phyloP scores from a whole-genome alignment of 352 stramenopile species.

The Phytophthora litchii region DNA sequence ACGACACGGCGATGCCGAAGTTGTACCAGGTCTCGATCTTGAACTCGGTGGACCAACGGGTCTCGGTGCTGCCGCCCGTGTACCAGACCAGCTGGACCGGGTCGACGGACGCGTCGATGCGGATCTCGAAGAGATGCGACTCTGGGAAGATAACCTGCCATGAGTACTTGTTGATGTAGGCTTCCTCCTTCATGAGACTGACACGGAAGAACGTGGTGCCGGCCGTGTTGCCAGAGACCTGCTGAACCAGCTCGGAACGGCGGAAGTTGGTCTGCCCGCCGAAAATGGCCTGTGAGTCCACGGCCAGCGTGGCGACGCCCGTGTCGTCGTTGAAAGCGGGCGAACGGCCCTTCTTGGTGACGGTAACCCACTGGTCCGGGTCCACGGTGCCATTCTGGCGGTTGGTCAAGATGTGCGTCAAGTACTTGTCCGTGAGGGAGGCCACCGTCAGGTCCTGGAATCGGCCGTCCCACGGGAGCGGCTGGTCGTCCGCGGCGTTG shows the following conservation, averaged over 20 bases:
- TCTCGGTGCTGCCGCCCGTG: slow-evolving; percentile 48
- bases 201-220: slow-evolving; percentile 68
- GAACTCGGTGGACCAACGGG: slow-evolving; percentile 63
- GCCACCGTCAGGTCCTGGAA: slow-evolving; percentile 56
- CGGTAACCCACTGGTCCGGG: slow-evolving; percentile 54
- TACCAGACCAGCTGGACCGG: slow-evolving; percentile 63
- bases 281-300: slow-evolving; percentile 67
- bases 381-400: slow-evolving; percentile 48
- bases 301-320: slow-evolving; percentile 60
- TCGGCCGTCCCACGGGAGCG: slow-evolving; percentile 64
- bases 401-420: slow-evolving; percentile 72
- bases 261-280: slow-evolving; percentile 63
- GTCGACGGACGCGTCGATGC: slow-evolving; percentile 55
- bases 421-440: slow-evolving; percentile 60
- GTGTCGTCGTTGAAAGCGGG: slow-evolving; percentile 67
- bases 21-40: slow-evolving; percentile 67
- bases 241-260: slow-evolving; percentile 71
- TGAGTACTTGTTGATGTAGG: slow-evolving; percentile 46
- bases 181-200: slow-evolving; percentile 55
- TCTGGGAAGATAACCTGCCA: slow-evolving; percentile 72
- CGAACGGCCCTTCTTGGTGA: slow-evolving; percentile 48
- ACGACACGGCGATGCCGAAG: slow-evolving; percentile 60
- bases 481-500: slow-evolving; percentile 36
- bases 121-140: slow-evolving; percentile 67
- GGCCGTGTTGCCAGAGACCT: slow-evolving; percentile 41